phyloP scores from a whole-genome alignment of 192 early-diverging fungal genomes.

The Oehlia diaphana region DNA sequence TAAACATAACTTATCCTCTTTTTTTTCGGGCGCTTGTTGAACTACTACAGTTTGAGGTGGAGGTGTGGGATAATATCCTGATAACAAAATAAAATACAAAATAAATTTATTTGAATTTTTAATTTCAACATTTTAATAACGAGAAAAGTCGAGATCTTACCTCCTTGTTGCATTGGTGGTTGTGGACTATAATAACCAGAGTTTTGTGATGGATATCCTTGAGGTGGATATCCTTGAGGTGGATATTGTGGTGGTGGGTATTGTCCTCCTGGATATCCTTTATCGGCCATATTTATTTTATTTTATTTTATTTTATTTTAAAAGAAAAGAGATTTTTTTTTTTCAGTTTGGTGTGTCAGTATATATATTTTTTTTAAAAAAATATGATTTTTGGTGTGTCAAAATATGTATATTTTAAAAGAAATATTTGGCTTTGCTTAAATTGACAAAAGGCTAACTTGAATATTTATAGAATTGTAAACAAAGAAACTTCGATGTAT shows the following conservation, averaged over 20 bases:
- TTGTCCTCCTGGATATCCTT: background rate
- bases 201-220: background rate
- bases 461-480: too few relatives aligned
- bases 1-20: slow-evolving; percentile 8
- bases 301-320: background rate
- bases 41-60: slow-evolving; percentile 17
- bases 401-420: too few relatives aligned
- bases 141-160: background rate
- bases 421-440: too few relatives aligned
- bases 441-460: too few relatives aligned
- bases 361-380: too few relatives aligned
- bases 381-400: too few relatives aligned
- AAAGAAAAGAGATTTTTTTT: too few relatives aligned
- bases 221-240: background rate
- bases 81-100: background rate
- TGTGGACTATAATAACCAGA: background rate
- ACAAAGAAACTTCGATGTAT: too few relatives aligned
- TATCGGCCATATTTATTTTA: background rate
- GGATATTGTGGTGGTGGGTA: background rate
- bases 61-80: slow-evolving; percentile 4
- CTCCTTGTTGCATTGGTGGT: slow-evolving; percentile 6
- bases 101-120: background rate
- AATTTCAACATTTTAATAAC: background rate
- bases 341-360: too few relatives aligned
- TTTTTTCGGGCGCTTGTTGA: background rate